phyloP scores from a whole-genome alignment of 768 basidiomycete genomes.

The Rhizopogon vinicolor region DNA sequence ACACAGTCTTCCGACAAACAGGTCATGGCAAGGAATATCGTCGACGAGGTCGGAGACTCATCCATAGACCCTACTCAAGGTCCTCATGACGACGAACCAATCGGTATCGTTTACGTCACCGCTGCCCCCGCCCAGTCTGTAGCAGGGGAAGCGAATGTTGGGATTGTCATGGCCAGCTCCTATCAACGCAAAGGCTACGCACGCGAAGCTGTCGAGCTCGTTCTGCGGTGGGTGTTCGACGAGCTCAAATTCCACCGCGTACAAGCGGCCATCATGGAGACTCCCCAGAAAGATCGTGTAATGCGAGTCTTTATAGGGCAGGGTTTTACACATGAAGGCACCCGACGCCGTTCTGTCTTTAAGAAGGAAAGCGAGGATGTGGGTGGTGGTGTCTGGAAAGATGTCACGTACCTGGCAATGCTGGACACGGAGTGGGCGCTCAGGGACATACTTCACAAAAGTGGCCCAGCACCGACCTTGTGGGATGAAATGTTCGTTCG shows the following conservation, averaged over 20 bases:
- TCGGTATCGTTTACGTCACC: constrained; percentile 26
- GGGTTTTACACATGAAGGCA: constrained; percentile 63
- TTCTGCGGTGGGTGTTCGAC: constrained; percentile 42
- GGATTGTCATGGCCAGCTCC: constrained; percentile 40
- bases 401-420: constrained; percentile 56
- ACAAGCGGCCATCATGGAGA: constrained; percentile 40
- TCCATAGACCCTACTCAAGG: background rate
- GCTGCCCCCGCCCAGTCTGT: constrained; percentile 11
- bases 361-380: constrained; percentile 33
- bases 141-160: constrained; percentile 49
- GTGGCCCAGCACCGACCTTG: constrained; percentile 31
- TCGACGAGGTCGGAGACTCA: no score
- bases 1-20: background rate
- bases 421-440: constrained; percentile 59
- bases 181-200: constrained; percentile 41
- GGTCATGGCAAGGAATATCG: no score
- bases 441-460: constrained; percentile 11
- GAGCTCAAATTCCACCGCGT: constrained; percentile 30
- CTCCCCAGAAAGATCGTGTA: constrained; percentile 37
- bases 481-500: constrained; percentile 64
- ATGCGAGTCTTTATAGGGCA: constrained; percentile 42
- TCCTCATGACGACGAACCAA: background rate
- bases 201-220: constrained; percentile 38
- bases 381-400: constrained; percentile 44
- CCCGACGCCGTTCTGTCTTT: constrained; percentile 48